Base-by-base conservation (phyloP, 257 asterid genomes). In the Solanum etuberosum region DNA sequence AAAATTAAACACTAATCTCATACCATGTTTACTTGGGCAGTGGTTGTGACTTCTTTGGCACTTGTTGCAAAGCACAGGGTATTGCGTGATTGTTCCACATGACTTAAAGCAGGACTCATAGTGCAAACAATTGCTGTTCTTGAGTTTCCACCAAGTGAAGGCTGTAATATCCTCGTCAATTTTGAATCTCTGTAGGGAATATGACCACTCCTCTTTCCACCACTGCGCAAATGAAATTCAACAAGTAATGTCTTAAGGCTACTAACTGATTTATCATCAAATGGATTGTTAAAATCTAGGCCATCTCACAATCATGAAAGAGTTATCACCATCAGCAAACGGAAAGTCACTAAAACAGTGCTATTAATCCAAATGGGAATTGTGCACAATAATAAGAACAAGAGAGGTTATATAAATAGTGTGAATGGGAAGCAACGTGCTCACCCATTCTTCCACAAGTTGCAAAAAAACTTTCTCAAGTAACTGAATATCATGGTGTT, bases 81-180 rank as follows among this genome's bases (percentile, higher is more conserved):
- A 89, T 96, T 96, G 85, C 99, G 91, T 27, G 99, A 96, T 90
- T 97, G 99, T 86, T 96, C 99, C 88, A 96, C 95, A 85, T 97
- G 99, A 91, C 96, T 91, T 88, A 97, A 87, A 90, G 99, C 98
- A 87, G 99, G 98, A 88, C 99, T 95, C 91, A 97, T 90, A 15
- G 99, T 97, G 91, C 99, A 97, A 63, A 97, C 91, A 82, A 97
- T 97, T 87, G 99, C 99, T 42, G 99, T 97, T 76, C 99, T 91
- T 42, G 99, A 98, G 92, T 97, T 97, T 73, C 99, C 99, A 86
- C 99, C 99, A 31, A 97, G 94, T 59, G 99, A 95, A 70, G 98
- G 91, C 93, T 96, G 99, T 89, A 97, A 87, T 86, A 97, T 97
- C 89, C 99, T 94, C 12, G 98, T 96, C 90, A 97, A 98, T 89